Percentiles rank a stretch among this genome's conserved stretches.
Conservation (phyloP, 2,329 filamentous ascomycete genomes). For the Exserohilum turcica region DNA sequence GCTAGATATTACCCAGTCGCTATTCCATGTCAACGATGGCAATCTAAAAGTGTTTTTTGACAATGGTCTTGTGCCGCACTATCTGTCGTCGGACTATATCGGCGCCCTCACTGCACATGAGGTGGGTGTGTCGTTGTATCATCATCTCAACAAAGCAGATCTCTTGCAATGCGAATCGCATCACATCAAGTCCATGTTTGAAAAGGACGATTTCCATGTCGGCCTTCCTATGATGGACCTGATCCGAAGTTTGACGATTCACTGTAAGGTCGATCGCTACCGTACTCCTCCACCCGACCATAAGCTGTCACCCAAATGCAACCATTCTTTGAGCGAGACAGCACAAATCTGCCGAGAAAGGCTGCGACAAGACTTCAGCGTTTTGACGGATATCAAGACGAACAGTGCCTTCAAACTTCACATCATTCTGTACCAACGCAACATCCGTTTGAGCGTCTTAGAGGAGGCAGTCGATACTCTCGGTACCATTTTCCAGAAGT, state of each 20-base stretch:
- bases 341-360: background rate
- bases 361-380: background rate
- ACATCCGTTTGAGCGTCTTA: background rate
- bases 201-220: background rate
- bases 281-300: background rate
- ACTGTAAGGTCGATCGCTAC: slow-evolving; percentile 7
- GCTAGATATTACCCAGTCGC: background rate
- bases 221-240: background rate
- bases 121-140: background rate
- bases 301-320: background rate
- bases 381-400: background rate
- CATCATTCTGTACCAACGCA: background rate
- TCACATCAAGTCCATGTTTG: background rate
- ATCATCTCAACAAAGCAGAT: background rate
- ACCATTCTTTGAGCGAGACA: background rate
- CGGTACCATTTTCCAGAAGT: background rate
- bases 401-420: slow-evolving; percentile 1
- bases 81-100: background rate
- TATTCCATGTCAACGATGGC: background rate
- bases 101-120: slow-evolving; percentile 1
- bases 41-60: background rate
- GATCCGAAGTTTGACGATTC: slow-evolving; percentile 5
- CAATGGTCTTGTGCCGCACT: background rate
- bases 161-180: slow-evolving; percentile 1
- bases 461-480: background rate